A percentile compares a stretch with the other conserved stretches of the same genome.
Evolutionary conservation across 805 yeast genomes (phyloP).

Genomic region (Myxozyma nipponensis): DNA sequence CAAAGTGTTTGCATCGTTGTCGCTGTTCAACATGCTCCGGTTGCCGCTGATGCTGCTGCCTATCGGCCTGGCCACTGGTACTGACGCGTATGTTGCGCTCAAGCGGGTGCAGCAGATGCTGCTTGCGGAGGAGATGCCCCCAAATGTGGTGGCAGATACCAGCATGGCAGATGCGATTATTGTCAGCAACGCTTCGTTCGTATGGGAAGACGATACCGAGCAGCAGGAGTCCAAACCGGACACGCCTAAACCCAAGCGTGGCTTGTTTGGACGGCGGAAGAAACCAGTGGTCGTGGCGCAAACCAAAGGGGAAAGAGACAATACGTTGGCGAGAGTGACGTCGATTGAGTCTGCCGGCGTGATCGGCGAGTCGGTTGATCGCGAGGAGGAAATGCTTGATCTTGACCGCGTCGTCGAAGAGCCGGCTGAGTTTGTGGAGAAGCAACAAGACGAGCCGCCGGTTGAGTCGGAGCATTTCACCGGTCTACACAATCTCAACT

Average conservation of each 20-base stretch:
- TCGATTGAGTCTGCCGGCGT: constrained; percentile 32
- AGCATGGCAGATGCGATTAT: constrained; percentile 46
- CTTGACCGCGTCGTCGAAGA: constrained; percentile 27
- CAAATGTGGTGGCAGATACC: constrained; percentile 36
- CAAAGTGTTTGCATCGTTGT: too few relatives aligned
- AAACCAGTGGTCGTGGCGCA: constrained; percentile 1
- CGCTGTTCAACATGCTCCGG: constrained; percentile 61
- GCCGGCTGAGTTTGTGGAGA: not conserved
- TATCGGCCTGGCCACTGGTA: constrained; percentile 55
- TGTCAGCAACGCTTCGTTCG: constrained; percentile 53
- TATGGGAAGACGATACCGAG: constrained; percentile 52
- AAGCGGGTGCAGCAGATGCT: constrained; percentile 51
- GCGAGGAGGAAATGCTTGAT: constrained; percentile 29
- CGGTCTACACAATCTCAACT: constrained; percentile 45
- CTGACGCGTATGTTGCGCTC: constrained; percentile 60
- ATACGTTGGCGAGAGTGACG: constrained; percentile 16
- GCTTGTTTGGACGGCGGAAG: too few relatives aligned
- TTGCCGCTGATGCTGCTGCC: constrained; percentile 64
- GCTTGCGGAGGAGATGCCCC: constrained; percentile 44
- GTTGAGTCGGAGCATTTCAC: not conserved
- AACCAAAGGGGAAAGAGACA: constrained; percentile 22
- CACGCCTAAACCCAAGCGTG: too few relatives aligned
- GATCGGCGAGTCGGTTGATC: constrained; percentile 2
- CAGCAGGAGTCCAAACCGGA: constrained; percentile 5
- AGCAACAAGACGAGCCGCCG: not conserved